Percentiles rank a stretch among this genome's conserved stretches.
These are phyloP conservation scores for Aspergillus panamensis DNA, from an alignment of 495 filamentous ascomycete genomes.

Conservation along the genomic window DNA sequence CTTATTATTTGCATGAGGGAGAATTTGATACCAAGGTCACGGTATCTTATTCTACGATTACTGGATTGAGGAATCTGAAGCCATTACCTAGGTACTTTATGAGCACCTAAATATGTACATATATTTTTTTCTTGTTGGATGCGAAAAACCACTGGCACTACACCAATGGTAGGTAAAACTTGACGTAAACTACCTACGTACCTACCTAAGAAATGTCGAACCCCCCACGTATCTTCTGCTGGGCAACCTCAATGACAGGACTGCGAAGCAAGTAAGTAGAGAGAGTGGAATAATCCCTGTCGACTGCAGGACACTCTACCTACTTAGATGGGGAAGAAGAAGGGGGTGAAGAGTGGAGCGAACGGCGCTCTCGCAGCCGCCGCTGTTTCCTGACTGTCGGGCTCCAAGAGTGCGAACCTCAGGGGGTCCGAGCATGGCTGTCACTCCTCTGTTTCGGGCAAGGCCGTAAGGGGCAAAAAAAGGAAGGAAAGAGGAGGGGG, in stretches of 20 bases:
- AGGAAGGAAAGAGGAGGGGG: neutral
- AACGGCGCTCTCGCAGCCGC: slow-evolving; percentile 41
- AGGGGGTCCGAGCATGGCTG: slow-evolving; percentile 26
- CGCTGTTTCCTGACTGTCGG: slow-evolving; percentile 44
- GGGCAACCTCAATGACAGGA: slow-evolving; percentile 13
- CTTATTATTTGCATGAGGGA: too few relatives aligned
- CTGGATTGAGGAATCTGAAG: too few relatives aligned
- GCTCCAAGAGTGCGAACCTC: slow-evolving; percentile 30
- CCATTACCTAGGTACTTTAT: too few relatives aligned
- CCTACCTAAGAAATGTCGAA: neutral
- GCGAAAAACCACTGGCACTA: too few relatives aligned
- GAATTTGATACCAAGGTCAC: too few relatives aligned
- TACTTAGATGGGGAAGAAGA: too few relatives aligned
- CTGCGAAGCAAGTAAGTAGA: slow-evolving; percentile 1
- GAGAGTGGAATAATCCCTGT: slow-evolving; percentile 13
- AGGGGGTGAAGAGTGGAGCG: slow-evolving; percentile 33
- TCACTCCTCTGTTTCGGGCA: slow-evolving; percentile 10
- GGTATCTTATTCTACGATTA: too few relatives aligned
- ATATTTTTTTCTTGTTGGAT: too few relatives aligned
- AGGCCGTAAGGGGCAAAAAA: neutral
- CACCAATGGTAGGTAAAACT: too few relatives aligned
- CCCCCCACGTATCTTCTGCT: slow-evolving; percentile 9
- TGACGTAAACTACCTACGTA: too few relatives aligned
- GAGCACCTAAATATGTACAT: too few relatives aligned
- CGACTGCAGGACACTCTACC: slow-evolving; percentile 17